Evolutionary conservation across 352 stramenopile genomes (phyloP), one percentile per base, ranked within the genome.

Genomic region (Pythium aristosporum): DNA sequence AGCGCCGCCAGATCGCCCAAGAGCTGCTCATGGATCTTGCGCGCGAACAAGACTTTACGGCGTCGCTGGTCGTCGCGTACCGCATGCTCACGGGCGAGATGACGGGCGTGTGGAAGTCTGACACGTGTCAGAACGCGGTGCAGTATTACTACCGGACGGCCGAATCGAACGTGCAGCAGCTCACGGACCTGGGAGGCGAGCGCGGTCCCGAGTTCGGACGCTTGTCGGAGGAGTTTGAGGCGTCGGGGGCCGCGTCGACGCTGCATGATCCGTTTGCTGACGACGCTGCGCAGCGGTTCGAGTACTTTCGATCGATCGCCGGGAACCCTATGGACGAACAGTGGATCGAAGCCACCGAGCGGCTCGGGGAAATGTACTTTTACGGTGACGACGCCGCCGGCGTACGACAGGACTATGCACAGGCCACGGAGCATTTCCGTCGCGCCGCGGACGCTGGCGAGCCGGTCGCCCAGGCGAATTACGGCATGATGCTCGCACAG

Each of bases 341-440:
- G 57, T 89, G 75, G 61, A 61, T 73, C 11, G 73, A 80, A 46
- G 85, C 85, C 3, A 82, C 85, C 16, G 74, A 90, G 28, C 73
- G 74, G 28, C 75, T 94, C 12, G 85, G 77, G 9, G 82, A 91
- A 67, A 78, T 85, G 53, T 82, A 89, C 39, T 92, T 85, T 55
- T 91, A 88, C 37, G 85, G 85, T 8, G 80, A 94, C 44, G 73
- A 73, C 1, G 79, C 75, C 12, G 85, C 78, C 20, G 79, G 82
- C 1, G 69, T 94, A 0, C 62, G 62, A 4, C 69, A 71, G n/a
- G 71, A 94, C 46, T 77, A 77, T 13, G 69, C 55, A 15, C 69
- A 71, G 48, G 85, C 82, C 1, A 78, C 77, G 2, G 63, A 76
- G 46, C 78, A 89, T 53, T 94, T 92, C 61, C 74, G 75, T n/a